phyloP scores from a whole-genome alignment of 352 stramenopile species.

The Phytophthora sp. region DNA sequence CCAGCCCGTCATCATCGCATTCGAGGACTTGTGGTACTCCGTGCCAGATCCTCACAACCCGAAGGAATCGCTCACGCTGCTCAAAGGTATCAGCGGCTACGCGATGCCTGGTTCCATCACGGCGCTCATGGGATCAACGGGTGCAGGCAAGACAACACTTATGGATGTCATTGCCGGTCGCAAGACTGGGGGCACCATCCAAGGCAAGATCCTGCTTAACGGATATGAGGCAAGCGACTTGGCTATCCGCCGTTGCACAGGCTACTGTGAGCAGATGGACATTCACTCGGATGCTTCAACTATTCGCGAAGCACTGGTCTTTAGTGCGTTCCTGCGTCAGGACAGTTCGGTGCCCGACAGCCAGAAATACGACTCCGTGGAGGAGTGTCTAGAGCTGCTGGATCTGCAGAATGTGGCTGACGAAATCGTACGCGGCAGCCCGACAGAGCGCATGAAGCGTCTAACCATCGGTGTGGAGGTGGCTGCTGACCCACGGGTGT shows the following conservation, averaged over 20 bases:
- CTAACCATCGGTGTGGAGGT: no score
- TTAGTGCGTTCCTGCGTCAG: constrained; percentile 81
- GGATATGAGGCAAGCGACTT: constrained; percentile 40
- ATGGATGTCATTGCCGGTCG: constrained; percentile 93
- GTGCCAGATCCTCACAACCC: constrained; percentile 38
- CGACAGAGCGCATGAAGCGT: constrained; percentile 51
- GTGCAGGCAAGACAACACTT: constrained; percentile 91
- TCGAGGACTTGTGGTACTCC: constrained; percentile 47
- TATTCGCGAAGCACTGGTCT: constrained; percentile 86
- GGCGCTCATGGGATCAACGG: constrained; percentile 59
- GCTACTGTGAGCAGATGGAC: no score
- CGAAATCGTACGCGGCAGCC: constrained; percentile 45
- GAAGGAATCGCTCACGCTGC: constrained; percentile 62
- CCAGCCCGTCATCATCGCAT: constrained; percentile 36
- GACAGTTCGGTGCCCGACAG: constrained; percentile 33
- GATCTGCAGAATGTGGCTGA: constrained; percentile 39
- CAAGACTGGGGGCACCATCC: constrained; percentile 81
- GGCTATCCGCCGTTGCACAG: no score
- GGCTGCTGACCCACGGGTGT: constrained; percentile 68
- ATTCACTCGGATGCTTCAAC: no score
- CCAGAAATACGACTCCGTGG: constrained; percentile 38
- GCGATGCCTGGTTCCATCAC: constrained; percentile 50
- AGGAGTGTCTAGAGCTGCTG: constrained; percentile 45
- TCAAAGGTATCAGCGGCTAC: constrained; percentile 57
- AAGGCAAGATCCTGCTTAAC: constrained; percentile 62